Percentiles rank a stretch among this genome's conserved stretches.
Conservation (phyloP, 140 eudicot genomes). For the Ambrosia hybrid region DNA sequence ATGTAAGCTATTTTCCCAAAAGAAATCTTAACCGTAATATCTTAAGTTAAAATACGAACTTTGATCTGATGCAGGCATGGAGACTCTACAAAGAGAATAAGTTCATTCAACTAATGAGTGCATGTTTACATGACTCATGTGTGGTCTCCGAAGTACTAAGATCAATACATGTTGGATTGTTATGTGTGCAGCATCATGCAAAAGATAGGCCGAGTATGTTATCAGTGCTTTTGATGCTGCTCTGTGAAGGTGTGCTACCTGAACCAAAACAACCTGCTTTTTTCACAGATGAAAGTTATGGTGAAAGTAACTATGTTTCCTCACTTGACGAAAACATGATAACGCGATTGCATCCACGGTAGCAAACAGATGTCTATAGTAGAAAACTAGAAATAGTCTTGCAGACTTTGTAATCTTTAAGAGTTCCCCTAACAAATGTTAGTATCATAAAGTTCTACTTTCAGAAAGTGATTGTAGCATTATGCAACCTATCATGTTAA, state of each 20-base stretch:
- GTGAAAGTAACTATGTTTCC: neutral
- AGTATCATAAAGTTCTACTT: neutral
- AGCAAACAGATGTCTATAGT: constrained; percentile 3
- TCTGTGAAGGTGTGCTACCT: constrained; percentile 24
- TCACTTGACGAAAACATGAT: constrained; percentile 18
- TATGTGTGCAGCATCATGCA: constrained; percentile 28
- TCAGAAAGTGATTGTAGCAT: neutral
- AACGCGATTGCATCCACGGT: constrained; percentile 26
- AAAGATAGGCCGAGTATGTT: constrained; percentile 31
- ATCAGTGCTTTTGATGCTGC: constrained; percentile 29
- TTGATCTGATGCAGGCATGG: constrained; percentile 16
- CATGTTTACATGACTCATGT: constrained; percentile 3
- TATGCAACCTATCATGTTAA: neutral
- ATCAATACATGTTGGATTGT: constrained; percentile 23
- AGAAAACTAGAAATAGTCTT: neutral
- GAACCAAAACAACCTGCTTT: constrained; percentile 38
- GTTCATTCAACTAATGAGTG: constrained; percentile 9
- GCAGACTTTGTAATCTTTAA: neutral
- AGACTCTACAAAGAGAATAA: constrained; percentile 20
- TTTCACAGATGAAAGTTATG: constrained; percentile 14
- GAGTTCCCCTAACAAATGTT: too few relatives aligned
- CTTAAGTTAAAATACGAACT: neutral
- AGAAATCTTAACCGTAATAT: neutral
- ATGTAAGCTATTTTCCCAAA: constrained; percentile 13
- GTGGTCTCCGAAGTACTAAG: constrained; percentile 13